These are phyloP conservation scores for Tagetes patula DNA, from an alignment of 129 eudicot genomes.

Conservation along the genomic window DNA sequence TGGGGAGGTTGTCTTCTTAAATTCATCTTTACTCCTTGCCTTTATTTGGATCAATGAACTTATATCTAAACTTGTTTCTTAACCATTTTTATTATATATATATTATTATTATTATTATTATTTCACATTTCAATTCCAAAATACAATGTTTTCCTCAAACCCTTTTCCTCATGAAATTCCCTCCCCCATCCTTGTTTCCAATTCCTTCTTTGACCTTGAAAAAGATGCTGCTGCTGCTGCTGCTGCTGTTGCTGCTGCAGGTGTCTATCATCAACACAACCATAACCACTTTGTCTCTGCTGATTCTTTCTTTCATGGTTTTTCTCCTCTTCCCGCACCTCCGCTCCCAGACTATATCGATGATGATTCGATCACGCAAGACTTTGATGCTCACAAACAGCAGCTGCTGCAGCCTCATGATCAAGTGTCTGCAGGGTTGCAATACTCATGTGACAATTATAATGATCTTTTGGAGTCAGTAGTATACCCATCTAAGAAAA, in stretches of 20 bases:
- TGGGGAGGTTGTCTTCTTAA: conserved; percentile 6
- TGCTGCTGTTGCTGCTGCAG: neutral
- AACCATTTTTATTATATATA: neutral
- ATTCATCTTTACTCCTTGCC: conserved; percentile 9
- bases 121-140: conserved; percentile 17
- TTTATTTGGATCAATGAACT: conserved; percentile 10
- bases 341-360: neutral
- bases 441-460: conserved; percentile 8
- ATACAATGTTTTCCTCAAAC: conserved; percentile 30
- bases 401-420: conserved; percentile 1
- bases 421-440: neutral
- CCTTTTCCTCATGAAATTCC: conserved; percentile 22
- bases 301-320: neutral
- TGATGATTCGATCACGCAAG: neutral
- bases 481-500: conserved; percentile 20
- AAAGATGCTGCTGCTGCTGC: conserved; percentile 2
- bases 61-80: neutral
- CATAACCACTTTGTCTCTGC: conserved; percentile 12
- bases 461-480: conserved; percentile 22
- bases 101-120: neutral
- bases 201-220: conserved; percentile 23
- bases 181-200: conserved; percentile 20
- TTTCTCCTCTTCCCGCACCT: neutral
- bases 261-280: conserved; percentile 10
- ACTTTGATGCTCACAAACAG: neutral